Base-by-base conservation (phyloP, 768 basidiomycete genomes). In the Termitomyces sp. region DNA sequence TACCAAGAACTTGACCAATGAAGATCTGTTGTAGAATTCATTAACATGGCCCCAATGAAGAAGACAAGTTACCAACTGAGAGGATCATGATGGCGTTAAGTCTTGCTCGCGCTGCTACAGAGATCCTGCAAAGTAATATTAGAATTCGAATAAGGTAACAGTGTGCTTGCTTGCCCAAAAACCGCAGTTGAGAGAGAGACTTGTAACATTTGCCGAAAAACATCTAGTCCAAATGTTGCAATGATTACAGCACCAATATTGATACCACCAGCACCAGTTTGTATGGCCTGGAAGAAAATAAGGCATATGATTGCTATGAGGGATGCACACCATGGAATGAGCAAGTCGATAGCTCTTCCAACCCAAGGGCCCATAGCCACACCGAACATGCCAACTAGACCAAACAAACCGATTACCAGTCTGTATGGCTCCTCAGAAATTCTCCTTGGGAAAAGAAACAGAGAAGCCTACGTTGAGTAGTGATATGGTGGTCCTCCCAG, bases 1-100 rank as follows among this genome's bases (percentile, higher is more conserved):
- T 92, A 20, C 92, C 92, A 70, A 88, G 84, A 7, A 92, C 87
- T 73, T 93, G 90, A 0, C 92, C 92, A 32, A 89, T 77, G 69
- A 91, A 90, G 33, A 88, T 71, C 80, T 81, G 53, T 10, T 13
- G 14, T 35, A 9, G 8, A 46, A 51, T 59, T 28, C 50, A n/a
- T 56, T 50, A 33, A 47, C 32, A 45, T 52, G 20, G 42, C 14
- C 18, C 50, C 20, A 18, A 42, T 13, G 9, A 18, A 56, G 20
- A 53, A n/a, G 26, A 14, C 12, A 16, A 14, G 49, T 42, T 16
- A 9, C 44, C 8, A 64, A 87, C 87, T 3, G 84, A 83, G 53
- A 93, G 74, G 47, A 94, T 81, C 44, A 84, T 77, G 49, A 92
- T 79, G 1, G 91, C 90, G 61, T 94, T 93, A 12, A 94, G 64